Conservation (phyloP, 2,329 filamentous ascomycete genomes). For the Xylaria sp. region DNA sequence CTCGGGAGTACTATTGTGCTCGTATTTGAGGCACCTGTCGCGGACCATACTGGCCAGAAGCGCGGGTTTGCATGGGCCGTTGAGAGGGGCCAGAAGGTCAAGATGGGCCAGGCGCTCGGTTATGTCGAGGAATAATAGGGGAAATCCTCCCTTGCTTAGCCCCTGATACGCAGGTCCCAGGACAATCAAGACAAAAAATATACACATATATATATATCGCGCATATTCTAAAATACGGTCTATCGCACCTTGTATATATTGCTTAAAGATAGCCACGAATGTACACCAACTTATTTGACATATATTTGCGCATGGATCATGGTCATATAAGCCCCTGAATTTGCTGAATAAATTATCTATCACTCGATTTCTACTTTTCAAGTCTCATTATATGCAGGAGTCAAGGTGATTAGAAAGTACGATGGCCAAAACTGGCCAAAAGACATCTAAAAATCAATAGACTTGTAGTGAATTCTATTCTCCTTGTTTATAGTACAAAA, state of each 20-base stretch:
- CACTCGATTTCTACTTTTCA: not conserved
- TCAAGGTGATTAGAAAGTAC: not conserved
- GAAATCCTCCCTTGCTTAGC: not conserved
- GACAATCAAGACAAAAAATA: not conserved
- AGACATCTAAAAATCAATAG: not conserved
- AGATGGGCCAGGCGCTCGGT: slow-evolving; percentile 88
- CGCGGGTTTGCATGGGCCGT: slow-evolving; percentile 88
- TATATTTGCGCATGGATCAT: not conserved
- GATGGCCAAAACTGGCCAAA: too few relatives aligned
- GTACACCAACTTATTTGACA: not conserved
- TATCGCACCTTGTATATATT: not conserved
- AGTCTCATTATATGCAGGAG: not conserved
- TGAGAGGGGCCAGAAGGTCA: slow-evolving; percentile 86
- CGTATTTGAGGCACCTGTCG: slow-evolving; percentile 91
- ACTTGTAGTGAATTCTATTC: slow-evolving; percentile 5
- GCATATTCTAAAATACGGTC: not conserved
- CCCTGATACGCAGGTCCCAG: not conserved
- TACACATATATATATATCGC: not conserved
- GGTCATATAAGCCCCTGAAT: not conserved
- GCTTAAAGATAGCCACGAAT: not conserved
- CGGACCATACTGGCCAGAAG: slow-evolving; percentile 67
- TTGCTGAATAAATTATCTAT: not conserved
- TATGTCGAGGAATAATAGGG: slow-evolving; percentile 66
- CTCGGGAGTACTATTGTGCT: slow-evolving; percentile 94
- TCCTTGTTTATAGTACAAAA: not conserved